These are phyloP conservation scores for Aspergillus tanneri DNA, from an alignment of 2,329 filamentous ascomycete species.

Conservation along the genomic window DNA sequence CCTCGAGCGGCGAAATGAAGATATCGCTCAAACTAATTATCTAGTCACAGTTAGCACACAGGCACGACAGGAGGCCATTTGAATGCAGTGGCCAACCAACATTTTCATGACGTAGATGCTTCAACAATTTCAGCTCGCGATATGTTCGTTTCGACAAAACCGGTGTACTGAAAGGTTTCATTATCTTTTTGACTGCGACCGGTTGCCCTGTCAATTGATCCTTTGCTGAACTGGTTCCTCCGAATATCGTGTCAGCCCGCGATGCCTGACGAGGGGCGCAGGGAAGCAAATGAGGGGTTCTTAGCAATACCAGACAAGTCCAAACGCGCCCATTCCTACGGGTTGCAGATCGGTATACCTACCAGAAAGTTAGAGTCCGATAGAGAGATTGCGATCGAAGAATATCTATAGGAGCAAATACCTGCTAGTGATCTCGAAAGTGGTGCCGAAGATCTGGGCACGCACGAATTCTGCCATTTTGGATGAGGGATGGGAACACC, in stretches of 20 bases:
- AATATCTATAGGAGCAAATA: constrained; percentile 45
- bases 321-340: constrained; percentile 98
- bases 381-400: background rate
- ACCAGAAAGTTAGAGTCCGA: constrained; percentile 25
- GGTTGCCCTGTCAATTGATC: constrained; percentile 96
- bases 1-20: constrained; percentile 97
- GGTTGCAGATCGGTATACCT: constrained; percentile 98
- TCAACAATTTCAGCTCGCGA: constrained; percentile 92
- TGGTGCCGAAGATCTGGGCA: constrained; percentile 98
- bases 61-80: background rate
- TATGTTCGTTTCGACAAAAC: constrained; percentile 97
- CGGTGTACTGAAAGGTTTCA: constrained; percentile 99
- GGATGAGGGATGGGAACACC: constrained; percentile 28
- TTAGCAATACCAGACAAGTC: constrained; percentile 81
- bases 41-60: constrained; percentile 47
- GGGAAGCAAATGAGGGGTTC: constrained; percentile 15
- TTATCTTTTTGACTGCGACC: constrained; percentile 99
- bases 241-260: constrained; percentile 14
- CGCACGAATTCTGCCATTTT: constrained; percentile 98
- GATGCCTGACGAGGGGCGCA: constrained; percentile 7
- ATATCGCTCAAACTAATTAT: constrained; percentile 99
- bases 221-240: constrained; percentile 74
- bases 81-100: constrained; percentile 51
- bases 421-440: constrained; percentile 99
- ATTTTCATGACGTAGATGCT: constrained; percentile 96